Evolutionary conservation across 306 rosid species (phyloP), one percentile per base, ranked within the genome.

Genomic region (Corylus heterophylla): DNA sequence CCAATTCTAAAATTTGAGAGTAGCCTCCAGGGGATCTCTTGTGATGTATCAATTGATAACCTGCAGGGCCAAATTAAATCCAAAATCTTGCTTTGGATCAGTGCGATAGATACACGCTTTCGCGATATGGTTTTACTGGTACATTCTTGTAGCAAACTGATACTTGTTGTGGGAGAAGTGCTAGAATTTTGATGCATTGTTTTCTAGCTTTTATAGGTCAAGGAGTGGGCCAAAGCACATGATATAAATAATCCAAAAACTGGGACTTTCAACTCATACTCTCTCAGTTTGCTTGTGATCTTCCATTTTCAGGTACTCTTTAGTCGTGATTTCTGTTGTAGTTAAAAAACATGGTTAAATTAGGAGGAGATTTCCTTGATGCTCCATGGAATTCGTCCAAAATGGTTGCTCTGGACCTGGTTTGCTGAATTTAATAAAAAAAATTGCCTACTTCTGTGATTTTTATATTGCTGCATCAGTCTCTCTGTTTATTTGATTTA

Each of bases 161-260:
- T 77, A 37, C 71, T 72, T 54, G 62, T 78, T 76, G 14, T 74
- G 70, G 35, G 74, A 63, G 64, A 79, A 75, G 67, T 83, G 58
- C 75, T 78, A 14, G 76, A 70, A 54, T 70, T 71, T 74, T 82
- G 85, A 85, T 78, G 64, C 59, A 77, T 74, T 79, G 64, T 68
- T 74, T 79, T 85, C 82, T 68, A 77, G 76, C 79, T 79, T 90
- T 74, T 87, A 90, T 87, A 95, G 99, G 97, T 95, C 62, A 95
- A 95, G 86, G 94, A 95, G 86, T 94, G 98, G 98, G 98, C 97
- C 31, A 94, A 91, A 91, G 85, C 89, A 22, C 95, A 92, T 71
- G 87, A 85, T 52, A 92, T 94, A 67, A 94, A 94, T 83, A 86
- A 88, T 81, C 79, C 98, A 54, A 91, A 59, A 84, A 18, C 77